phyloP scores from a whole-genome alignment of 345 rosid genomes.

The Citrus medica region DNA sequence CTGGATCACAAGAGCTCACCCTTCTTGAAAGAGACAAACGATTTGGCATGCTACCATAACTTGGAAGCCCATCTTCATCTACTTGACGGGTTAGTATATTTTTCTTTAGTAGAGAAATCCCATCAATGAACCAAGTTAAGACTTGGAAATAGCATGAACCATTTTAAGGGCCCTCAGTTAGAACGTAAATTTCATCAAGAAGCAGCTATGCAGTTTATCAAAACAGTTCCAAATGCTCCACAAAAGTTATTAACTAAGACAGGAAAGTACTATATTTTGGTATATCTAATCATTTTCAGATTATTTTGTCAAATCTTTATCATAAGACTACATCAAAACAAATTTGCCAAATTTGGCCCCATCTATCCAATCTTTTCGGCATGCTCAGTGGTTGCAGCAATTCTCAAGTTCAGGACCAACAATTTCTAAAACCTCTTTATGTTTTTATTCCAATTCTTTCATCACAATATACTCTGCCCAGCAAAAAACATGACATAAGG shows the following conservation, averaged over 20 bases:
- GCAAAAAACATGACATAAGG: too few relatives aligned
- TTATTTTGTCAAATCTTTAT: not conserved
- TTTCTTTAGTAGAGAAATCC: not conserved
- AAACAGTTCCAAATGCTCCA: not conserved
- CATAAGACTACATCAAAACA: not conserved
- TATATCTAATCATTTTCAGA: not conserved
- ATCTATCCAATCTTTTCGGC: not conserved
- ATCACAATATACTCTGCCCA: not conserved
- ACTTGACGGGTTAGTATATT: slow-evolving; percentile 13
- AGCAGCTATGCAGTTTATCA: not conserved
- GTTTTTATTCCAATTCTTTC: not conserved
- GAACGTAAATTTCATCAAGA: not conserved
- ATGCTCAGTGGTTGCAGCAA: not conserved
- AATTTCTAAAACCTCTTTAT: not conserved
- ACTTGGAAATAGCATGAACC: not conserved
- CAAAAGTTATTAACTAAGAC: not conserved
- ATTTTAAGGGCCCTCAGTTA: not conserved
- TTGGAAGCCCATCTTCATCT: slow-evolving; percentile 29
- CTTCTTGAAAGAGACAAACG: slow-evolving; percentile 18
- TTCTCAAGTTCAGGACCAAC: not conserved
- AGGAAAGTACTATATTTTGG: not conserved
- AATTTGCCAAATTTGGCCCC: not conserved
- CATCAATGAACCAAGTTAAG: not conserved
- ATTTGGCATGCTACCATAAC: slow-evolving; percentile 20
- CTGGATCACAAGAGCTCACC: slow-evolving; percentile 21